A percentile compares a stretch with the other conserved stretches of the same genome.
These are phyloP conservation scores for Vaccinium darrowii DNA, from an alignment of 148 eudicot species.

Conservation along the genomic window DNA sequence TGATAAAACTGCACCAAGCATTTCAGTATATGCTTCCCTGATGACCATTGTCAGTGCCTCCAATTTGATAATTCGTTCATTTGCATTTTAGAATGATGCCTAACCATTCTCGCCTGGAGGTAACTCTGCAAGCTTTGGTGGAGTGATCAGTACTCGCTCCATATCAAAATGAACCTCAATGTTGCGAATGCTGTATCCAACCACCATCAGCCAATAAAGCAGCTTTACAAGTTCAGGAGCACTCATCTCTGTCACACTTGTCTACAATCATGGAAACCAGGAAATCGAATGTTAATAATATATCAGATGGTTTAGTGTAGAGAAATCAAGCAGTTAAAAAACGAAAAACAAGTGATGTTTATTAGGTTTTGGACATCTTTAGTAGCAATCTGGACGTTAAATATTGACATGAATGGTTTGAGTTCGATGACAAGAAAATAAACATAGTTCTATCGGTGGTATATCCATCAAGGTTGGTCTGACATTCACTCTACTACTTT, in stretches of 20 bases:
- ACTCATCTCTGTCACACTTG: conserved; percentile 70
- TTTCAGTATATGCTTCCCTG: background rate
- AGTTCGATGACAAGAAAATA: background rate
- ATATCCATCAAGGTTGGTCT: background rate
- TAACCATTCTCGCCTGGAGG: conserved; percentile 75
- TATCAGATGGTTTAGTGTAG: too few species aligned
- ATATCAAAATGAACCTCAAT: conserved; percentile 90
- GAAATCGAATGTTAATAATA: too few species aligned
- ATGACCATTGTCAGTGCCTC: background rate
- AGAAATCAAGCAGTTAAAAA: background rate
- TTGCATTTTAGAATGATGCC: background rate
- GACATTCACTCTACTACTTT: background rate
- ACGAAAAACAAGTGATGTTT: background rate
- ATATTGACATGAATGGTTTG: background rate
- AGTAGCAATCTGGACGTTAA: background rate
- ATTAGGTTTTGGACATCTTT: background rate
- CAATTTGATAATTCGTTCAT: conserved; percentile 1
- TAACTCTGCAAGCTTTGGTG: conserved; percentile 69
- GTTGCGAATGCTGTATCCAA: conserved; percentile 80
- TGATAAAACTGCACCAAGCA: conserved; percentile 6
- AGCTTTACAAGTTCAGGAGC: conserved; percentile 82
- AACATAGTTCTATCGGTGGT: background rate
- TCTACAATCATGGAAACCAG: conserved; percentile 12
- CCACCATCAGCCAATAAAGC: conserved; percentile 90
- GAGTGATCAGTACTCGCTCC: conserved; percentile 70